Evolutionary conservation across 2,329 filamentous ascomycete species (phyloP).

Genomic region (Didymella arachidicola): DNA sequence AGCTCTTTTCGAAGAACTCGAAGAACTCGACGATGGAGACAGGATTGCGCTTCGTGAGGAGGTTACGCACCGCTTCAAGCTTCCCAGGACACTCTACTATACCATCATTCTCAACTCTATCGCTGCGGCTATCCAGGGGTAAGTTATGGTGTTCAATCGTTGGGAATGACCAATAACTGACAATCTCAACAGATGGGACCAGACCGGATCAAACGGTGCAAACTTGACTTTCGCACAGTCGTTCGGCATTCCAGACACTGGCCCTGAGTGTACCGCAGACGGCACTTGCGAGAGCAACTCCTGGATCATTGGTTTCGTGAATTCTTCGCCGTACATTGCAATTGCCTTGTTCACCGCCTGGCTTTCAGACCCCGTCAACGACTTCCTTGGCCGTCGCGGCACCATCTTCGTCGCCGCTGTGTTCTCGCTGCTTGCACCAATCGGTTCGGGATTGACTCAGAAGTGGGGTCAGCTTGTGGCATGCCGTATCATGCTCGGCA

Average conservation of each 20-base stretch:
- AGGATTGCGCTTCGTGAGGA: constrained; percentile 67
- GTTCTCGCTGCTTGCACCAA: constrained; percentile 46
- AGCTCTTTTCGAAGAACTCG: constrained; percentile 66
- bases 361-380: constrained; percentile 43
- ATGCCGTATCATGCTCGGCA: constrained; percentile 48
- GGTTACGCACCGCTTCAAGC: constrained; percentile 67
- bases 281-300: constrained; percentile 42
- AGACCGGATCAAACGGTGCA: constrained; percentile 61
- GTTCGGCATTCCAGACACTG: constrained; percentile 41
- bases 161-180: not conserved
- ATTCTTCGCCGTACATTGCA: constrained; percentile 43
- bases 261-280: constrained; percentile 29
- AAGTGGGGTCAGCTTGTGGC: constrained; percentile 52
- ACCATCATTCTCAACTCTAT: constrained; percentile 74
- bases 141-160: not conserved
- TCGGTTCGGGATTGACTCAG: constrained; percentile 48
- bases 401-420: constrained; percentile 48
- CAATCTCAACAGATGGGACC: constrained; percentile 64
- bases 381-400: constrained; percentile 41
- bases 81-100: constrained; percentile 66
- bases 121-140: constrained; percentile 68
- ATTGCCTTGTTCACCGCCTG: constrained; percentile 41
- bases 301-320: constrained; percentile 47
- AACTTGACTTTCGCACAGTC: constrained; percentile 65
- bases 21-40: constrained; percentile 68